Base-by-base conservation (phyloP, 2,329 filamentous ascomycete genomes). In the Ophiostoma sp. region DNA sequence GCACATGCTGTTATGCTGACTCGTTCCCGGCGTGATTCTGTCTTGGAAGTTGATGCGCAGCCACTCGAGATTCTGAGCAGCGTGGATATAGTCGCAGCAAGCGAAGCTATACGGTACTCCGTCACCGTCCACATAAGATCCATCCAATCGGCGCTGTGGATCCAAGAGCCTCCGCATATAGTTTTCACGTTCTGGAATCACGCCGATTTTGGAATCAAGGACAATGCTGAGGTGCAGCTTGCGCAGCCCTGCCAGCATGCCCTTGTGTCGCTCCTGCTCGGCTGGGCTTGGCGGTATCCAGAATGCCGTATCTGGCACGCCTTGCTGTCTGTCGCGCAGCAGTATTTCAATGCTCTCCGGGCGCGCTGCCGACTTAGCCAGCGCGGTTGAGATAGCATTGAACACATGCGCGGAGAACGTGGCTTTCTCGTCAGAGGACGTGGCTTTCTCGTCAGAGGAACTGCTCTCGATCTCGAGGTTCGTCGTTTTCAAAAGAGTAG, bases 41-140 rank as follows among this genome's bases (percentile, higher is more conserved):
- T 41, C 20, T 6, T 62, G 73, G 39, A 85, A 83, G 73, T 88
- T 88, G 62, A 88, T 75, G 2, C 86, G 81, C 5, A 89, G 78
- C 73, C 86, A 82, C 39, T 80, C 79, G 6, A 89, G 72, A 23
- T 83, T 83, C 3, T 76, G 72, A 0, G 80, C 76, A 3, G 62
- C 27, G 4, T 23, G 35, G 23, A 65, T 65, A 10, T 39, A 65
- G 1, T 27, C 7, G 20, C 7, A 13, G 33, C 35, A 64, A 31
- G 35, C 17, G 8, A 64, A 4, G 7, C 31, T 31, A 7, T 13
- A 35, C 31, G 1, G 13, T 1, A 35, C 8, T 20, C 31, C 33
- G 15, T 39, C 17, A 1, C 4, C 31, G n/a, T 23, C 33, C 62
- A 39, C 27, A 31, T 31, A 31, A 31, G 27, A 31, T 31, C 27